Evolutionary conservation across 2,329 filamentous ascomycete species (phyloP).

Genomic region (Fusarium subglutinans): DNA sequence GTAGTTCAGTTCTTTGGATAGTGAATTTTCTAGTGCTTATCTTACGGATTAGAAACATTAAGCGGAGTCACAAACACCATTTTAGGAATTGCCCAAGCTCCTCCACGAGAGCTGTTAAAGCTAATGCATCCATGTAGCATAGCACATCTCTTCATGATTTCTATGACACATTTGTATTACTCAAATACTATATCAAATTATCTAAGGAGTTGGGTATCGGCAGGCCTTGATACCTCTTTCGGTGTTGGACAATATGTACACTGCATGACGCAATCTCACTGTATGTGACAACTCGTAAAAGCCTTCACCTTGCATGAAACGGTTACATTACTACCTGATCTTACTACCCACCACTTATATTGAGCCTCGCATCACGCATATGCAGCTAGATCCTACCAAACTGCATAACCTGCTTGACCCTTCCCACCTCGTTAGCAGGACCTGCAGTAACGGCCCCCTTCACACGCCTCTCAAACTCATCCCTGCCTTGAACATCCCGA

Average conservation of each 20-base stretch:
- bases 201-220: too few species aligned
- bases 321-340: not conserved
- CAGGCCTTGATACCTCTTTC: not conserved
- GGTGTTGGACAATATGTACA: not conserved
- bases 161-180: not conserved
- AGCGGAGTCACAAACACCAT: too few species aligned
- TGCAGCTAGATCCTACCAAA: not conserved
- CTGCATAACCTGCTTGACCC: not conserved
- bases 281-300: not conserved
- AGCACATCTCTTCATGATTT: not conserved
- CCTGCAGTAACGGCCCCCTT: not conserved
- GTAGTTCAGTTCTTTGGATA: too few species aligned
- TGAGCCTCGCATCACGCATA: accelerated
- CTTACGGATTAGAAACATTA: accelerated
- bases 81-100: accelerated
- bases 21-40: too few species aligned
- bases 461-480: not conserved
- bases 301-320: not conserved
- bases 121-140: not conserved
- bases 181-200: not conserved
- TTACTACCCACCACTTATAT: accelerated
- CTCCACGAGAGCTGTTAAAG: accelerated
- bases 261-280: not conserved
- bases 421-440: not conserved
- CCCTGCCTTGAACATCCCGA: not conserved